These are phyloP conservation scores for Centaurea solstitialis DNA, from an alignment of 129 eudicot species.

Conservation along the genomic window DNA sequence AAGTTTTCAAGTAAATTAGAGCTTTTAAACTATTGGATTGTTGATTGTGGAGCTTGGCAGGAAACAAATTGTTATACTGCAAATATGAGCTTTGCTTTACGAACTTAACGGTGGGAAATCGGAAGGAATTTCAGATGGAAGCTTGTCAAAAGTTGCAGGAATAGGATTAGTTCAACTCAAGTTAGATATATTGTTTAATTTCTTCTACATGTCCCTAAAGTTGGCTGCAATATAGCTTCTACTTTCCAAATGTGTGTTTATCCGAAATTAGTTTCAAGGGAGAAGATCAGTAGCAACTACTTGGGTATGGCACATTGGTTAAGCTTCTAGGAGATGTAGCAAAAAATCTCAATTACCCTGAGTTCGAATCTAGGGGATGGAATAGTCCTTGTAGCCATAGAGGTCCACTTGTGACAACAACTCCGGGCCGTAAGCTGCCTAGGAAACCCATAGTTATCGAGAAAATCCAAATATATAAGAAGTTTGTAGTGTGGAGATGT, in stretches of 20 bases:
- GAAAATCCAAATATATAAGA: too few relatives aligned
- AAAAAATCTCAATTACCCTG: too few relatives aligned
- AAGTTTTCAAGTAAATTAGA: neutral
- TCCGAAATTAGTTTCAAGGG: neutral
- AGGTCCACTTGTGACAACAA: too few relatives aligned
- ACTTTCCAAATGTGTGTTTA: neutral
- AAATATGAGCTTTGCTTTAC: neutral
- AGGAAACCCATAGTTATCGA: too few relatives aligned
- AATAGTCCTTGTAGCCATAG: too few relatives aligned
- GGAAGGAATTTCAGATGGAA: neutral
- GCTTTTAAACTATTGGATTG: neutral
- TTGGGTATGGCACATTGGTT: too few relatives aligned
- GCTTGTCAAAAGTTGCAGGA: neutral
- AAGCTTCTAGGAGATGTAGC: too few relatives aligned
- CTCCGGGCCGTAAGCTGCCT: too few relatives aligned
- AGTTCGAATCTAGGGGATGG: too few relatives aligned
- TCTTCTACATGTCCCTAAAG: neutral
- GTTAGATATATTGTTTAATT: too few relatives aligned
- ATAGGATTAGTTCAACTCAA: too few relatives aligned
- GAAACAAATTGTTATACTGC: neutral
- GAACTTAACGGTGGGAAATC: neutral
- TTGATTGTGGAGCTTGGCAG: neutral
- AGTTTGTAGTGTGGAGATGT: neutral
- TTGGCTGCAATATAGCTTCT: neutral
- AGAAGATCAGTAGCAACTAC: neutral